These are phyloP conservation scores for Trapa bicornis DNA, from an alignment of 345 rosid genomes.

Conservation along the genomic window DNA sequence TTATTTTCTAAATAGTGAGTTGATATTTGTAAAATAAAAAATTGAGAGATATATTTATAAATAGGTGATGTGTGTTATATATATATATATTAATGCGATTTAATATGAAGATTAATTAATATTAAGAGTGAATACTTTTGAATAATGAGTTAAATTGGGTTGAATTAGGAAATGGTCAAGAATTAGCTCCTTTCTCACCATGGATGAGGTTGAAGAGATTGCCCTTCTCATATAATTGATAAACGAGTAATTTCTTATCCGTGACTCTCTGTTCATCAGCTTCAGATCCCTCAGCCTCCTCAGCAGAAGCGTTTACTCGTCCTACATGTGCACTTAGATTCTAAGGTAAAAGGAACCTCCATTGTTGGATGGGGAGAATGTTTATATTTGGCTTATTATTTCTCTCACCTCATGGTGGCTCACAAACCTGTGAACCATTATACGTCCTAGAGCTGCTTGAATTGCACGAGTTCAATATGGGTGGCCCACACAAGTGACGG, in stretches of 20 bases:
- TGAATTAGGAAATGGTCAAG: background rate
- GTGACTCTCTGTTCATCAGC: constrained; percentile 30
- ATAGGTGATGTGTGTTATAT: too few species aligned
- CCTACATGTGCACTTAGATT: constrained; percentile 19
- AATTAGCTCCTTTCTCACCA: constrained; percentile 16
- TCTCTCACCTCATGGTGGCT: background rate
- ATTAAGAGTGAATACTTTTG: too few species aligned
- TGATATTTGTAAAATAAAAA: too few species aligned
- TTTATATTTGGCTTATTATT: background rate
- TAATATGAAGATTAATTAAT: too few species aligned
- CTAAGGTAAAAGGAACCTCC: too few species aligned
- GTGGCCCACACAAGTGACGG: constrained; percentile 20
- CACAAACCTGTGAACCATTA: background rate
- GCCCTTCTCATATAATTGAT: constrained; percentile 31
- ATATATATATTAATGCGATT: too few species aligned
- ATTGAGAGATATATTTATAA: too few species aligned
- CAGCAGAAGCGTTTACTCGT: constrained; percentile 23
- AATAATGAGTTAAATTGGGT: background rate
- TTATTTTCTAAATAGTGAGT: too few species aligned
- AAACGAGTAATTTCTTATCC: constrained; percentile 49
- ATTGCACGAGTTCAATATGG: constrained; percentile 11
- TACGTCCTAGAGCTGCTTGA: background rate
- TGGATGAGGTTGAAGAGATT: constrained; percentile 41
- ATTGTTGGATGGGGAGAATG: too few species aligned
- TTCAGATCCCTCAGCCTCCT: constrained; percentile 34